Evolutionary conservation across 331 rosid species (phyloP).

Genomic region (Quercus phellos): DNA sequence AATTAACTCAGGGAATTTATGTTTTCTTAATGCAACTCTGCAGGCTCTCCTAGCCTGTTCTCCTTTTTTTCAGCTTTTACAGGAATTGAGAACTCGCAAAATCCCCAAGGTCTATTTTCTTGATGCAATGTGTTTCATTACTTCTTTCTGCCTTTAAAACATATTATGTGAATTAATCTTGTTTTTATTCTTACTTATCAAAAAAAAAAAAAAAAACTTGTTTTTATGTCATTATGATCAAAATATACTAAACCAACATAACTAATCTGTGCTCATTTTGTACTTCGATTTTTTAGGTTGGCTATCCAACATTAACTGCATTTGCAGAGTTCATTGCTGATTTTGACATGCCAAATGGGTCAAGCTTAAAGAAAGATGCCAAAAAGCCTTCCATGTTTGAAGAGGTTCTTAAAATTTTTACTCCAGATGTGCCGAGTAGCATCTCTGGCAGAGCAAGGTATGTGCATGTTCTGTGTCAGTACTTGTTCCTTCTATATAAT

Average conservation of each 20-base stretch:
- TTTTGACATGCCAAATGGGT: conserved; percentile 52
- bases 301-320: conserved; percentile 72
- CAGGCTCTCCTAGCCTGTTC: conserved; percentile 89
- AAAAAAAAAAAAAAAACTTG: too few relatives aligned
- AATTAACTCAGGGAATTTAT: conserved; percentile 77
- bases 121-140: conserved; percentile 3
- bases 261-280: neutral
- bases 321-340: conserved; percentile 68
- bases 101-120: conserved; percentile 58
- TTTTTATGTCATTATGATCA: neutral
- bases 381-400: conserved; percentile 78
- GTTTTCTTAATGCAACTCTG: conserved; percentile 84
- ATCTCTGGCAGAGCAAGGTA: conserved; percentile 90
- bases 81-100: conserved; percentile 50
- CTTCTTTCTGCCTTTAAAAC: neutral
- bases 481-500: neutral
- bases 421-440: conserved; percentile 67
- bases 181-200: neutral
- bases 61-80: conserved; percentile 75
- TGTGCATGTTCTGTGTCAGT: conserved; percentile 20
- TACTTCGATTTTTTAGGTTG: conserved; percentile 43
- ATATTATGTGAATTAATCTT: neutral
- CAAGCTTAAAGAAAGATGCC: conserved; percentile 42
- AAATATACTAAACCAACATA: neutral
- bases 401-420: conserved; percentile 56